Percentiles rank a stretch among this genome's conserved stretches.
phyloP scores from a whole-genome alignment of 495 filamentous ascomycete genomes.

The Stereocaulon alpinum region DNA sequence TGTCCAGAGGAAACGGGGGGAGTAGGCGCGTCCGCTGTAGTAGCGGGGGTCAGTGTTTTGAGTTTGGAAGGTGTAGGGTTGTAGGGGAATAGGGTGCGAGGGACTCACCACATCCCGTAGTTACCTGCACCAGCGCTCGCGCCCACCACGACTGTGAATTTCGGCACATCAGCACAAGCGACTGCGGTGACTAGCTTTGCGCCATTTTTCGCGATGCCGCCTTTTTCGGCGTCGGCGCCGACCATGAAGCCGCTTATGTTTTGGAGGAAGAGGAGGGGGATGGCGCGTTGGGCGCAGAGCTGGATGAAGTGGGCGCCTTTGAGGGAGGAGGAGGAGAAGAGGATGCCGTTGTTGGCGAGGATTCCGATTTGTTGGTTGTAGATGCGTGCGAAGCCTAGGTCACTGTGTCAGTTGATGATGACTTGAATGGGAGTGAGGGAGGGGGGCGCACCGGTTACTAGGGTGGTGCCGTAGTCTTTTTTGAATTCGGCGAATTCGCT shows the following conservation, averaged over 20 bases:
- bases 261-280: slow-evolving; percentile 87
- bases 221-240: slow-evolving; percentile 79
- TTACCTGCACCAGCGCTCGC: slow-evolving; percentile 65
- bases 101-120: slow-evolving; percentile 70
- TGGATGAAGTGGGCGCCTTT: slow-evolving; percentile 98
- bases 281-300: slow-evolving; percentile 81
- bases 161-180: slow-evolving; percentile 88
- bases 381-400: slow-evolving; percentile 64
- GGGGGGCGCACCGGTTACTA: slow-evolving; percentile 53
- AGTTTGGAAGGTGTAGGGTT: too few species aligned
- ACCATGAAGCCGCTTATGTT: slow-evolving; percentile 99
- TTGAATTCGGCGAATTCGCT: slow-evolving; percentile 92
- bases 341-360: slow-evolving; percentile 91
- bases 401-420: neutral
- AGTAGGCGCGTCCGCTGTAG: slow-evolving; percentile 84
- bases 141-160: slow-evolving; percentile 92
- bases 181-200: slow-evolving; percentile 96
- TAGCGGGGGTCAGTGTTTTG: neutral
- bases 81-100: too few species aligned
- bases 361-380: slow-evolving; percentile 90
- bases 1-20: slow-evolving; percentile 85
- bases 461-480: slow-evolving; percentile 75
- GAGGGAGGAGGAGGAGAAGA: slow-evolving; percentile 83
- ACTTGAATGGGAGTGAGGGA: neutral
- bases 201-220: slow-evolving; percentile 95